phyloP scores from a whole-genome alignment of 306 rosid genomes.

The Cotoneaster glaucophyllus region DNA sequence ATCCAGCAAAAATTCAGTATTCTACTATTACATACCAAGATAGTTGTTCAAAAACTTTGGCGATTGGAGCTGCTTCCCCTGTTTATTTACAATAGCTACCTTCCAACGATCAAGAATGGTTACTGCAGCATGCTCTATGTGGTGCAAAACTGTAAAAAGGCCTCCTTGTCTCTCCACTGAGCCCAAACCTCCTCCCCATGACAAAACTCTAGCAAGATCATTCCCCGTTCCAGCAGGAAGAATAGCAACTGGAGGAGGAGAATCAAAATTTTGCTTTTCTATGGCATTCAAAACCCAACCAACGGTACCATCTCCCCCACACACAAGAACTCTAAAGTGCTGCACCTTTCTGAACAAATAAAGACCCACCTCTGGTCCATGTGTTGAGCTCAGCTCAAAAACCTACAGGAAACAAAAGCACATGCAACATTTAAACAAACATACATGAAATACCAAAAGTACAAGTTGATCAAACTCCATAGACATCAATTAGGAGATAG shows the following conservation, averaged over 20 bases:
- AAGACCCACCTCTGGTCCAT: constrained; percentile 88
- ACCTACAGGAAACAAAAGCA: constrained; percentile 46
- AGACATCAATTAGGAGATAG: not conserved
- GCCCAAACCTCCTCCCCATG: constrained; percentile 99
- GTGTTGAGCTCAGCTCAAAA: constrained; percentile 82
- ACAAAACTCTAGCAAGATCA: constrained; percentile 94
- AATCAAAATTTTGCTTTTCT: constrained; percentile 86
- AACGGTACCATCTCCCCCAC: constrained; percentile 98
- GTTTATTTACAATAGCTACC: constrained; percentile 54
- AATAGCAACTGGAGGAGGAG: constrained; percentile 98
- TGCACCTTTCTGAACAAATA: constrained; percentile 87
- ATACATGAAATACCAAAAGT: not conserved
- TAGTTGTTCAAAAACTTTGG: constrained; percentile 90
- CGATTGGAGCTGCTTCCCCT: constrained; percentile 57
- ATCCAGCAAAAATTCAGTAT: not conserved
- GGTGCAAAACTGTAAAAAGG: constrained; percentile 80
- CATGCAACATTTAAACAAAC: not conserved
- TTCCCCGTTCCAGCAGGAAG: constrained; percentile 99
- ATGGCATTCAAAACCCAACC: constrained; percentile 94
- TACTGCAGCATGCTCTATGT: constrained; percentile 92
- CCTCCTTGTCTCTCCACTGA: constrained; percentile 98
- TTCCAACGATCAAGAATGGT: constrained; percentile 98
- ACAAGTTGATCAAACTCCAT: not conserved
- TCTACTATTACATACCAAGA: constrained; percentile 59
- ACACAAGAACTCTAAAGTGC: constrained; percentile 90